Evolutionary conservation across 1,139 yeast genomes (phyloP).

Genomic region (Lodderomyces oxycetoniae): DNA sequence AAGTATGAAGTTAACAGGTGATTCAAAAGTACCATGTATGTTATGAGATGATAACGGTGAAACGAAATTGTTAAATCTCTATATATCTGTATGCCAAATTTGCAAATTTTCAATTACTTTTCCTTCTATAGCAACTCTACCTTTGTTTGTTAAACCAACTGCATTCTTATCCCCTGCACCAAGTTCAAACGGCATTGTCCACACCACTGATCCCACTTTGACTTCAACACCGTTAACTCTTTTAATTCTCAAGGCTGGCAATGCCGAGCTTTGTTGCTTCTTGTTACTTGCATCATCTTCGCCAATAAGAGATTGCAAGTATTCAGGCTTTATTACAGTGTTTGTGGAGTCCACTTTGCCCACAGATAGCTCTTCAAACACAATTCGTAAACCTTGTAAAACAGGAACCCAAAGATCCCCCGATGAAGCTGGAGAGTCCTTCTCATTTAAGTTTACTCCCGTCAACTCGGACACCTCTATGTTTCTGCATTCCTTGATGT

Average conservation of each 20-base stretch:
- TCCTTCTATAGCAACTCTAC: slow-evolving; percentile 30
- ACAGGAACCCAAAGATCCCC: slow-evolving; percentile 35
- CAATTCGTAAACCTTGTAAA: slow-evolving; percentile 31
- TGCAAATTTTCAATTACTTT: slow-evolving; percentile 33
- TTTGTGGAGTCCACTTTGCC: slow-evolving; percentile 31
- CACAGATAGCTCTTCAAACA: slow-evolving; percentile 32
- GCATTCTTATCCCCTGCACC: slow-evolving; percentile 10
- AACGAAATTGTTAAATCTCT: neutral
- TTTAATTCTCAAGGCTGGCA: slow-evolving; percentile 23
- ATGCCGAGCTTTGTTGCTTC: slow-evolving; percentile 10
- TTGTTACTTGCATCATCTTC: neutral
- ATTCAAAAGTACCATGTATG: too few species aligned
- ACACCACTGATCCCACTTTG: slow-evolving; percentile 18
- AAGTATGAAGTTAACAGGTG: too few species aligned
- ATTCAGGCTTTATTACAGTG: slow-evolving; percentile 21
- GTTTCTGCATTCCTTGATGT: slow-evolving; percentile 21
- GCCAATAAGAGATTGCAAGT: slow-evolving; percentile 15
- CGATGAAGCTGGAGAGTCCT: neutral
- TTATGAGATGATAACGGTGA: too few species aligned
- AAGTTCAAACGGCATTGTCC: slow-evolving; percentile 28
- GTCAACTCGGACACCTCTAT: slow-evolving; percentile 22
- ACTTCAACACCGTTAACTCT: slow-evolving; percentile 36
- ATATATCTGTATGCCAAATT: slow-evolving; percentile 21
- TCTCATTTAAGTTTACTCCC: slow-evolving; percentile 12
- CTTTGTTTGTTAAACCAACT: slow-evolving; percentile 22